phyloP scores from a whole-genome alignment of 257 asterid genomes.

The Jacaranda mimosifolia region DNA sequence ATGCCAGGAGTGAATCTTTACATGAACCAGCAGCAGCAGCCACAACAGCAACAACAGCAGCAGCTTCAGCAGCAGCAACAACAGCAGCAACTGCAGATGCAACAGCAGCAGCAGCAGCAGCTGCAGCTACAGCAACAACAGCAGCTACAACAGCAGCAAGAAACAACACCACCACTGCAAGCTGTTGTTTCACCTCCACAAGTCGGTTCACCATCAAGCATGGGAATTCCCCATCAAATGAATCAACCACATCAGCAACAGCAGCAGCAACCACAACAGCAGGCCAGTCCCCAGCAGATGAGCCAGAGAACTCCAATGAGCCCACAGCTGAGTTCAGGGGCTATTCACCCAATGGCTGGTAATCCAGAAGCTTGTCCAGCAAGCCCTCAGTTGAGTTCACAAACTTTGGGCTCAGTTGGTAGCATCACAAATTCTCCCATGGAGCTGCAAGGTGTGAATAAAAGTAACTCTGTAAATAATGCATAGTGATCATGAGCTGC shows the following conservation, averaged over 20 bases:
- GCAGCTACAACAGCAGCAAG: constrained; percentile 51
- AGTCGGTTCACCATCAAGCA: constrained; percentile 86
- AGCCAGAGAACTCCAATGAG: constrained; percentile 93
- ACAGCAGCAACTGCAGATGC: constrained; percentile 48
- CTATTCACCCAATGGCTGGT: constrained; percentile 69
- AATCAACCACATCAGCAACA: constrained; percentile 58
- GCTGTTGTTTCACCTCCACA: constrained; percentile 76
- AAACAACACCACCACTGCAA: constrained; percentile 73
- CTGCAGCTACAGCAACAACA: constrained; percentile 45
- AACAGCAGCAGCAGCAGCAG: constrained; percentile 46
- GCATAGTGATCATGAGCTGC: constrained; percentile 30
- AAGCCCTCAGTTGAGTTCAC: constrained; percentile 96
- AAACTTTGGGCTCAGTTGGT: constrained; percentile 88
- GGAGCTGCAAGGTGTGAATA: constrained; percentile 91
- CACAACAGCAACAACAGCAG: constrained; percentile 48
- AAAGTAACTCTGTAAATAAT: constrained; percentile 70
- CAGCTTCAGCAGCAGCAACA: constrained; percentile 45
- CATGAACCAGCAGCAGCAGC: constrained; percentile 74
- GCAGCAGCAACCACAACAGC: constrained; percentile 56
- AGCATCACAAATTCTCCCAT: constrained; percentile 84
- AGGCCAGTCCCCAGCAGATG: constrained; percentile 92
- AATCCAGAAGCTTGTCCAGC: constrained; percentile 90
- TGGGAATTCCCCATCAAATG: constrained; percentile 72
- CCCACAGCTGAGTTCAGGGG: constrained; percentile 96
- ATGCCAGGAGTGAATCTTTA: constrained; percentile 69